Evolutionary conservation across 176 grass and related monocot species (phyloP).

Genomic region (Puccinellia tenuiflora): DNA sequence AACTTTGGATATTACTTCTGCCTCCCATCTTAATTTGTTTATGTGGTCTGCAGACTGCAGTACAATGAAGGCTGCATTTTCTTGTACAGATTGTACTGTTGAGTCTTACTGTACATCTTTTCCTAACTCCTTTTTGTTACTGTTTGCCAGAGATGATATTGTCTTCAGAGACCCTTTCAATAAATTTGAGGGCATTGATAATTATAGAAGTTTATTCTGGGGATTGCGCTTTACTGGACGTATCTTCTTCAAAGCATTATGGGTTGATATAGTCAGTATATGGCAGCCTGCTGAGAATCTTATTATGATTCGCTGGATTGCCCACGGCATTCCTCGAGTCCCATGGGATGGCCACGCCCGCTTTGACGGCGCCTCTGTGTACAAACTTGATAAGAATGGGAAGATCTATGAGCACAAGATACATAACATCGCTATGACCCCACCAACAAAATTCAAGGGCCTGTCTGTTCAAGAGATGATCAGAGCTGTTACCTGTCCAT

Average conservation of each 20-base stretch:
- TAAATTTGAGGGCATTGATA: slow-evolving; percentile 72
- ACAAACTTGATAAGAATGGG: slow-evolving; percentile 85
- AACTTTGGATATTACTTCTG: not conserved
- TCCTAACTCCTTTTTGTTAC: slow-evolving; percentile 24
- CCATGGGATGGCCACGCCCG: slow-evolving; percentile 86
- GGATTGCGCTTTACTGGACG: slow-evolving; percentile 57
- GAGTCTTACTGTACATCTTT: not conserved
- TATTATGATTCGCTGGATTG: slow-evolving; percentile 98
- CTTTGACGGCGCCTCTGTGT: slow-evolving; percentile 86
- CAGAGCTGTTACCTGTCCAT: slow-evolving; percentile 60
- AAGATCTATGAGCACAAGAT: slow-evolving; percentile 93
- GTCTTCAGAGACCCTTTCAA: slow-evolving; percentile 89
- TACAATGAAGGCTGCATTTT: not conserved
- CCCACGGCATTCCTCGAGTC: slow-evolving; percentile 80
- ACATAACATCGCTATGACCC: slow-evolving; percentile 79
- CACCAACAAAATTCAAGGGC: slow-evolving; percentile 62
- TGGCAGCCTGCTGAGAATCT: slow-evolving; percentile 90
- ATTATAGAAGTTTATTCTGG: slow-evolving; percentile 86
- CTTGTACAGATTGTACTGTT: not conserved
- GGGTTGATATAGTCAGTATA: slow-evolving; percentile 83
- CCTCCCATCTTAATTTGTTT: not conserved
- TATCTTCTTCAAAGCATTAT: slow-evolving; percentile 79
- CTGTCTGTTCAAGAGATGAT: slow-evolving; percentile 71
- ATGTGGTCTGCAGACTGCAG: not conserved
- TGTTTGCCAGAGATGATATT: slow-evolving; percentile 80